Evolutionary conservation across 768 basidiomycete species (phyloP), one percentile per base, ranked within the genome.

Genomic region (Naganishia randhawae): DNA sequence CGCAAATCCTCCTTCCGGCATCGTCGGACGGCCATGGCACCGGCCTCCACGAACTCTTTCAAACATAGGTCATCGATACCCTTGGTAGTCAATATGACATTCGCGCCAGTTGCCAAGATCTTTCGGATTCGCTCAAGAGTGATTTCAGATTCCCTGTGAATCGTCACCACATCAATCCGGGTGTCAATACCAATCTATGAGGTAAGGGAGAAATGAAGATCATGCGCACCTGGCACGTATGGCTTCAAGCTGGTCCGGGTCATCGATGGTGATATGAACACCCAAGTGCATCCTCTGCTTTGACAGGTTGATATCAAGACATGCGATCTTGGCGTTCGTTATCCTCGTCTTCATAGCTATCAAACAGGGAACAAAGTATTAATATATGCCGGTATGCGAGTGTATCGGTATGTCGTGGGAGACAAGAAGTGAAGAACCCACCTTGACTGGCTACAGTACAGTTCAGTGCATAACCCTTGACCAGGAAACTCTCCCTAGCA

Each of bases 361-460:
- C 35, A 37, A 55, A 48, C 45, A 48, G 45, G 11, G 25, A 48
- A n/a, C 5, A 11, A 6, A 29, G 66, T 32, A 69, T 62, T 50
- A 51, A 17, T 3, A 50, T 48, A 16, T 22, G 10, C 27, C 29
- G 29, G 32, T 4, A 19, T 14, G 17, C n/a, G n/a, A n/a, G n/a
- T n/a, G n/a, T 22, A 14, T 35, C 29, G 29, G 32, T 4, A 19
- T 14, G 17, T 31, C 29, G 42, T 41, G 9, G 50, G 0, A 6
- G 35, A 29, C 33, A 8, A 22, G 7, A 33, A 22, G 2, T 22
- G 19, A 35, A 31, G 10, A 42, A 72, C 84, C 63, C 74, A 94
- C 96, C 96, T 85, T 99, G 96, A 81, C 92, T 95, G 1, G 96
- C 93, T 48, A 98, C 93, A 14, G 95, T 97, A 81, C 96, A 98